Percentiles rank a stretch among this genome's conserved stretches.
phyloP scores from a whole-genome alignment of 768 basidiomycete species.

The Russula griseocarnosa region DNA sequence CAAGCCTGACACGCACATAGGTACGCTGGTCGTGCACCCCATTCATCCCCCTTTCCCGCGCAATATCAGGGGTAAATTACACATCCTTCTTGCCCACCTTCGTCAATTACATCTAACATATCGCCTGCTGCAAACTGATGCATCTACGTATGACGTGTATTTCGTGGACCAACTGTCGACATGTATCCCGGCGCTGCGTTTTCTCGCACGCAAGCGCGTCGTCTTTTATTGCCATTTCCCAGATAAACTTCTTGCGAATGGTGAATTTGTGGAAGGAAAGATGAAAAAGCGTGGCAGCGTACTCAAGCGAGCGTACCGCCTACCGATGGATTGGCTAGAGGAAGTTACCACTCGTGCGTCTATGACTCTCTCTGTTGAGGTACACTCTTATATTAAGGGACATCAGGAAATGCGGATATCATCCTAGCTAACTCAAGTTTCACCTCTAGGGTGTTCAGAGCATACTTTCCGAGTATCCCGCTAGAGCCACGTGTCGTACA shows the following conservation, averaged over 20 bases:
- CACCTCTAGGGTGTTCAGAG: conserved; percentile 74
- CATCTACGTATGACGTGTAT: conserved; percentile 40
- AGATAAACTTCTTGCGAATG: conserved; percentile 83
- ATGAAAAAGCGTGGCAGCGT: conserved; percentile 42
- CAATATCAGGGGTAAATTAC: conserved; percentile 72
- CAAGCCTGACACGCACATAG: conserved; percentile 39
- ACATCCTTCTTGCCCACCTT: conserved; percentile 84
- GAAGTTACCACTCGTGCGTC: conserved; percentile 80
- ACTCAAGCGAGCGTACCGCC: conserved; percentile 74
- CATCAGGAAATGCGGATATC: conserved; percentile 78
- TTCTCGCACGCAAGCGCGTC: conserved; percentile 65
- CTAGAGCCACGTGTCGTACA: conserved; percentile 77
- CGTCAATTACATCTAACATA: conserved; percentile 80
- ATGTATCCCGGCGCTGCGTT: conserved; percentile 77
- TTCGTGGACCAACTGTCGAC: conserved; percentile 69
- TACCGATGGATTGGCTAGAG: conserved; percentile 88
- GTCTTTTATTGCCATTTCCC: conserved; percentile 99
- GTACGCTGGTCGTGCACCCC: conserved; percentile 73
- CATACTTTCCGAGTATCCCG: conserved; percentile 66
- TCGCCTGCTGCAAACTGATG: conserved; percentile 51
- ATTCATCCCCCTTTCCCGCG: conserved; percentile 76
- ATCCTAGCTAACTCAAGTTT: conserved; percentile 91
- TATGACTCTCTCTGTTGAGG: background rate
- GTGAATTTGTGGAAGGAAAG: conserved; percentile 56
- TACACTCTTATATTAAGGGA: background rate